Conservation (phyloP, 352 stramenopile genomes). For the Lagenidium giganteum region DNA sequence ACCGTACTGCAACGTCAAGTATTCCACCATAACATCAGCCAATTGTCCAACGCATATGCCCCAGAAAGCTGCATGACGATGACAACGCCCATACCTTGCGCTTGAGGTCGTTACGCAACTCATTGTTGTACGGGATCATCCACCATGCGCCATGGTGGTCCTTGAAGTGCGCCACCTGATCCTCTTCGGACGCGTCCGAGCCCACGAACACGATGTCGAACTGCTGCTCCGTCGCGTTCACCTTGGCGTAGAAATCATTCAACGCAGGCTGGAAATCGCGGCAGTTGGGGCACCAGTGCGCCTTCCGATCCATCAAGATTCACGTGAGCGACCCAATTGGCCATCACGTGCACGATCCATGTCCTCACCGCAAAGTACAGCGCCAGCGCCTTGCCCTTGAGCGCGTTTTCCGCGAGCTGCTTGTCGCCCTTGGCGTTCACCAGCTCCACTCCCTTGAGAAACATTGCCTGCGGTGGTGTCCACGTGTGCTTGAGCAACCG, state of each 20-base stretch:
- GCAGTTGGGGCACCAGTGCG: constrained; percentile 83
- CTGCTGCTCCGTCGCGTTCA: constrained; percentile 26
- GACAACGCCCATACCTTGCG: constrained; percentile 37
- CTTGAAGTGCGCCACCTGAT: constrained; percentile 57
- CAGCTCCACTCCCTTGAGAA: constrained; percentile 50
- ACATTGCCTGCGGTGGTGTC: constrained; percentile 1
- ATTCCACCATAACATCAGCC: background rate
- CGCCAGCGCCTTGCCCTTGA: constrained; percentile 51
- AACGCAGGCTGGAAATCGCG: constrained; percentile 70
- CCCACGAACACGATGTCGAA: constrained; percentile 79
- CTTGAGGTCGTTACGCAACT: constrained; percentile 67
- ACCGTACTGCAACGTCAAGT: constrained; percentile 31
- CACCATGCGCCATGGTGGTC: constrained; percentile 77
- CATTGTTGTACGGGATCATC: constrained; percentile 63
- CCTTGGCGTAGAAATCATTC: constrained; percentile 64
- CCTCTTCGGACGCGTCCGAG: constrained; percentile 51
- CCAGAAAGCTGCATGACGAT: background rate
- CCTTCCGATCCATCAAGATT: too few relatives aligned
- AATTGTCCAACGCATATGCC: background rate
- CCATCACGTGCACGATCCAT: too few relatives aligned
- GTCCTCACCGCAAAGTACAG: constrained; percentile 78
- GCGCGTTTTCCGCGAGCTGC: constrained; percentile 32
- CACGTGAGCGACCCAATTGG: too few relatives aligned
- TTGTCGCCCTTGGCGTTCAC: constrained; percentile 47
- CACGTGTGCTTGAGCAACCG: too few relatives aligned